These are phyloP conservation scores for Pascua sp. DNA, from an alignment of 1,284 basidiomycete genomes.

Conservation along the genomic window DNA sequence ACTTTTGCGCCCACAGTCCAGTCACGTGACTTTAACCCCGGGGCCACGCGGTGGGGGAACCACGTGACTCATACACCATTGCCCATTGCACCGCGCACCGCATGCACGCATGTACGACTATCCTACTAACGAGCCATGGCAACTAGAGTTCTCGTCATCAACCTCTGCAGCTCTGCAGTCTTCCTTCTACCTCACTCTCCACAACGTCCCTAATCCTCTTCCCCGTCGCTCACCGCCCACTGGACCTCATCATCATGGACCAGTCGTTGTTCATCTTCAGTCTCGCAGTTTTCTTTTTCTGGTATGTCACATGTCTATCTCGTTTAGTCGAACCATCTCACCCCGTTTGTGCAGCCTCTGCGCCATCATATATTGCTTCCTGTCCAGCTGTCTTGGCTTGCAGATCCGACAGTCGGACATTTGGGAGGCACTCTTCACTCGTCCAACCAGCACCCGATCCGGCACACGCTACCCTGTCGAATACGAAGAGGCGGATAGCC, in stretches of 20 bases:
- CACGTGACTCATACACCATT: no score
- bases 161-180: not conserved
- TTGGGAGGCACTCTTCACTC: slow-evolving; percentile 28
- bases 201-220: not conserved
- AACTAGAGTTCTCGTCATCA: no score
- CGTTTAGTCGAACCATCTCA: no score
- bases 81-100: no score
- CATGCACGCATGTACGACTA: no score
- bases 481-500: no score
- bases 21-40: no score
- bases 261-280: slow-evolving; percentile 37
- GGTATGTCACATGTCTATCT: slow-evolving; percentile 18
- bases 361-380: slow-evolving; percentile 44
- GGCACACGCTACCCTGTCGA: no score
- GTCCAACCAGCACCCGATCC: no score
- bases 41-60: no score
- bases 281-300: slow-evolving; percentile 31
- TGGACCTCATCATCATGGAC: slow-evolving; percentile 30
- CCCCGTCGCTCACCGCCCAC: not conserved
- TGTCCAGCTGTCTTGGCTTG: slow-evolving; percentile 44
- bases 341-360: slow-evolving; percentile 20
- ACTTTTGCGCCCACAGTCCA: not conserved
- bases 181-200: not conserved
- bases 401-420: slow-evolving; percentile 38
- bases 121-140: no score